phyloP scores from a whole-genome alignment of 2,329 filamentous ascomycete species.

The Aspergillus pseudoterreus region DNA sequence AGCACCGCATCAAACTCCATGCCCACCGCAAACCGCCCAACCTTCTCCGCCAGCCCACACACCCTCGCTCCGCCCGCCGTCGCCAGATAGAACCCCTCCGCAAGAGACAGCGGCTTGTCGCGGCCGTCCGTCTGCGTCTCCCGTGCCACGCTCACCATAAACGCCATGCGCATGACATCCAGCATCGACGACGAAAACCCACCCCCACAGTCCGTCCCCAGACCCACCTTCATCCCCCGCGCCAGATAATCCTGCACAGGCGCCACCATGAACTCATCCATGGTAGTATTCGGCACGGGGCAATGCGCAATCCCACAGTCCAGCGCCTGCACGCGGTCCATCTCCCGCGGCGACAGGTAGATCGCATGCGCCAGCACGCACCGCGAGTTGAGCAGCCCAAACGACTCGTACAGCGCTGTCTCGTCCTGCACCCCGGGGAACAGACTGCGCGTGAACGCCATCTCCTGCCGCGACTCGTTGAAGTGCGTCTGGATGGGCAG shows the following conservation, averaged over 20 bases:
- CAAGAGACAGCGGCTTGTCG: constrained; percentile 47
- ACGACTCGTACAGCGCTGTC: constrained; percentile 57
- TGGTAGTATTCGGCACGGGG: constrained; percentile 61
- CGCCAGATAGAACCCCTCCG: constrained; percentile 57
- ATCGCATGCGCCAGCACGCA: constrained; percentile 67
- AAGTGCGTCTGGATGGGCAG: constrained; percentile 65
- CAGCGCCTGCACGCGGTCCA: constrained; percentile 43
- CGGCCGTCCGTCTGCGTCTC: constrained; percentile 29
- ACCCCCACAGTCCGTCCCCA: constrained; percentile 63
- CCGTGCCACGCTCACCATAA: constrained; percentile 47
- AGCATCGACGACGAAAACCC: constrained; percentile 59
- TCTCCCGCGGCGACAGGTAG: constrained; percentile 57
- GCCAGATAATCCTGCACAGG: constrained; percentile 56
- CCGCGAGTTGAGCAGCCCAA: constrained; percentile 51
- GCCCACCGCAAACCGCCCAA: constrained; percentile 57
- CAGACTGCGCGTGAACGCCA: constrained; percentile 51
- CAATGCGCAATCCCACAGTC: constrained; percentile 62
- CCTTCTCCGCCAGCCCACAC: constrained; percentile 49
- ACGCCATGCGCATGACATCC: constrained; percentile 45
- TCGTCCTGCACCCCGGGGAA: constrained; percentile 57
- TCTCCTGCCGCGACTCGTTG: constrained; percentile 62
- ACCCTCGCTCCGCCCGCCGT: constrained; percentile 61
- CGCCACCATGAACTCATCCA: constrained; percentile 57
- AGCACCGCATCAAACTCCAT: constrained; percentile 62
- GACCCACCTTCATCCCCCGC: constrained; percentile 60